phyloP scores from a whole-genome alignment of 2,329 filamentous ascomycete species.

The Sarocladium kiliense region DNA sequence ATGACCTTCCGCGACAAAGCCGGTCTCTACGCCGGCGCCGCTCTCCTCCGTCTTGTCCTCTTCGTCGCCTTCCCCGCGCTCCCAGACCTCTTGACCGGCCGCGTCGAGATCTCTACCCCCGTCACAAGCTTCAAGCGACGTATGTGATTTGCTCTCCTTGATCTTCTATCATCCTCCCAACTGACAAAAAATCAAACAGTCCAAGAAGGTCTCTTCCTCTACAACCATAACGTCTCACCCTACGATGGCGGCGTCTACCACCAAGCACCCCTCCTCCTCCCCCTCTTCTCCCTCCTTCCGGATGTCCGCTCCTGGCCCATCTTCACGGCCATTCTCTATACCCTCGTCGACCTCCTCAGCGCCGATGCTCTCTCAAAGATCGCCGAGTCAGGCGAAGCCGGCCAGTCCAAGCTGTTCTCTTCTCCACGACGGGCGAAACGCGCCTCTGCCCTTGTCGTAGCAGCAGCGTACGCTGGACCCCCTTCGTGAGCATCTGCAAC shows the following conservation, averaged over 20 bases:
- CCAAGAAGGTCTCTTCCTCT: constrained; percentile 93
- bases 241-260: constrained; percentile 87
- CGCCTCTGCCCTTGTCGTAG: constrained; percentile 72
- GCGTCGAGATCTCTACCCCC: constrained; percentile 94
- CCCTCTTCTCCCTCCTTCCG: constrained; percentile 85
- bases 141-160: constrained; percentile 41
- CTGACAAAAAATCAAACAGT: constrained; percentile 46
- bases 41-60: constrained; percentile 72
- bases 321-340: constrained; percentile 76
- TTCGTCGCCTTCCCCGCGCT: constrained; percentile 78
- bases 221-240: constrained; percentile 91
- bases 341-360: constrained; percentile 73
- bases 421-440: constrained; percentile 70
- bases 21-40: constrained; percentile 68
- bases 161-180: neutral
- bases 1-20: constrained; percentile 37
- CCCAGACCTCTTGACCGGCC: constrained; percentile 77
- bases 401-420: constrained; percentile 68
- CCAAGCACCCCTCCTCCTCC: constrained; percentile 83
- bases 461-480: constrained; percentile 64
- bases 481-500: no score
- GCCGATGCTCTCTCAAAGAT: constrained; percentile 75
- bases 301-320: constrained; percentile 61
- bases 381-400: constrained; percentile 74
- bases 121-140: constrained; percentile 97